Conservation (phyloP, 129 eudicot species). For the Rutidosis leptorrhynchoides region DNA sequence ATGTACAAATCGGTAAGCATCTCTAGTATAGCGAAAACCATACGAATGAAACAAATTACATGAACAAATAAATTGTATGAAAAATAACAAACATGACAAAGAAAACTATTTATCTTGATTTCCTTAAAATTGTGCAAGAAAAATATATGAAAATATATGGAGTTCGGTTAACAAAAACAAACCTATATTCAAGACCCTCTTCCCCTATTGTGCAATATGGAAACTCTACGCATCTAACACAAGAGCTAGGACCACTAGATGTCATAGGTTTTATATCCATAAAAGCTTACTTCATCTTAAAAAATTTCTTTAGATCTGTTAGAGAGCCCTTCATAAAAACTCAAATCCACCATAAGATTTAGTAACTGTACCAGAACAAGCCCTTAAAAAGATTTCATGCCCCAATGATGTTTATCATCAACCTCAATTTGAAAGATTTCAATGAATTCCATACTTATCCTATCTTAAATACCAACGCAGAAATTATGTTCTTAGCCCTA, state of each 20-base stretch:
- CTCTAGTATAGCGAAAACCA: background rate
- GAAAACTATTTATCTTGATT: background rate
- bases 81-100: background rate
- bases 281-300: background rate
- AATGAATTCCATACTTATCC: background rate
- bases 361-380: background rate
- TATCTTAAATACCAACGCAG: background rate
- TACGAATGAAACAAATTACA: background rate
- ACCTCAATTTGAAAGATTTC: constrained; percentile 10
- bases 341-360: constrained; percentile 10
- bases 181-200: background rate
- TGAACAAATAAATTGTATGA: background rate
- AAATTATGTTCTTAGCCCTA: constrained; percentile 9
- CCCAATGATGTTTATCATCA: constrained; percentile 24
- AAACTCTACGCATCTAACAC: background rate
- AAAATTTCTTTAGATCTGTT: background rate
- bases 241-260: constrained; percentile 13
- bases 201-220: background rate
- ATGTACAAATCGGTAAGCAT: background rate
- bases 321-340: background rate
- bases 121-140: background rate
- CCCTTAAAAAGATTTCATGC: background rate
- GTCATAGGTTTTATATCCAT: constrained; percentile 11
- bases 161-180: background rate
- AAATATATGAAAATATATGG: background rate